phyloP scores from a whole-genome alignment of 2,329 filamentous ascomycete genomes.

The Alternaria conjuncta region DNA sequence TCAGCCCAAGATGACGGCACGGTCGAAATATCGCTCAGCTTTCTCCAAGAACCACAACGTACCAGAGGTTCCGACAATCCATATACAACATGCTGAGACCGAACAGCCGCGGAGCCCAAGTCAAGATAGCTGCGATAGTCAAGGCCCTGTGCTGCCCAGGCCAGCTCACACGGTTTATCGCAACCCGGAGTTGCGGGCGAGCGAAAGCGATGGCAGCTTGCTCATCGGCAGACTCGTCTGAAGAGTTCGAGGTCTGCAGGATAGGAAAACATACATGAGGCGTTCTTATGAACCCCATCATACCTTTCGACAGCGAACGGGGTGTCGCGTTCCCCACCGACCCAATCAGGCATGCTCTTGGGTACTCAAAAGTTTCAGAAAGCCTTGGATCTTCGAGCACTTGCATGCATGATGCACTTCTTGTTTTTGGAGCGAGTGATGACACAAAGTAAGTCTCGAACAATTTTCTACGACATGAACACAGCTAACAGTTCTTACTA shows the following conservation, averaged over 20 bases:
- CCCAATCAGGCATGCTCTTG: background rate
- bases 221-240: slow-evolving; percentile 27
- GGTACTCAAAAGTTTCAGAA: background rate
- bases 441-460: background rate
- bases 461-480: background rate
- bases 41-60: slow-evolving; percentile 17
- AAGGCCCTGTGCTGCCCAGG: slow-evolving; percentile 22
- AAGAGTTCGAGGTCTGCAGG: slow-evolving; percentile 16
- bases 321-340: background rate
- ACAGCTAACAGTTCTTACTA: background rate
- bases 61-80: slow-evolving; percentile 26
- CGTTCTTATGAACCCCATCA: background rate
- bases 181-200: slow-evolving; percentile 10
- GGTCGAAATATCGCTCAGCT: slow-evolving; percentile 17
- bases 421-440: background rate
- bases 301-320: background rate
- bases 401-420: background rate
- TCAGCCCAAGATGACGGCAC: slow-evolving; percentile 4
- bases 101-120: slow-evolving; percentile 29
- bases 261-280: accelerated
- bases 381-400: background rate
- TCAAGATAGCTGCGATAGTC: slow-evolving; percentile 26
- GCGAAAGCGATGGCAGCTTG: slow-evolving; percentile 21
- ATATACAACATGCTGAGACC: slow-evolving; percentile 30
- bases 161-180: slow-evolving; percentile 24